Conservation (phyloP, 1,139 yeast species). For the Candida sanyaensis region DNA sequence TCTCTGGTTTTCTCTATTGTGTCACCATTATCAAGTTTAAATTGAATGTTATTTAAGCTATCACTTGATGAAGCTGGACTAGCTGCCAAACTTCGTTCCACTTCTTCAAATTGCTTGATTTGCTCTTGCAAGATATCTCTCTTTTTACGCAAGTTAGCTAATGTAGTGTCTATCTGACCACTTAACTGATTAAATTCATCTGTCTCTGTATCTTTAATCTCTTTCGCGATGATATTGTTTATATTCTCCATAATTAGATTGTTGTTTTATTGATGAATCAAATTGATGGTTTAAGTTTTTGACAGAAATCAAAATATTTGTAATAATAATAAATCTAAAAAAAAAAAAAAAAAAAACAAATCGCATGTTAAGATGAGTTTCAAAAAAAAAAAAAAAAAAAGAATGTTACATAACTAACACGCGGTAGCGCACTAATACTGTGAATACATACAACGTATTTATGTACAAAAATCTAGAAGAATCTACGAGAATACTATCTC, state of each 20-base stretch:
- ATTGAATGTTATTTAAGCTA: constrained; percentile 30
- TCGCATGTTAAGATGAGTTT: background rate
- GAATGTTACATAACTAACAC: background rate
- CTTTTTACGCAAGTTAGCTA: constrained; percentile 16
- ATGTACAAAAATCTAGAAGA: background rate
- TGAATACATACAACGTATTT: background rate
- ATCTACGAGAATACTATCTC: constrained; percentile 3
- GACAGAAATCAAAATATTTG: background rate
- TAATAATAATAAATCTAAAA: background rate
- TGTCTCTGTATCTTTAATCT: background rate
- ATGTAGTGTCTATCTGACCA: constrained; percentile 17
- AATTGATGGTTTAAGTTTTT: background rate
- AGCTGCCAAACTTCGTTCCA: constrained; percentile 10
- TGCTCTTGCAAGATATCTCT: constrained; percentile 17
- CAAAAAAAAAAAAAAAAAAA: background rate
- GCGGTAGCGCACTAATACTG: no score
- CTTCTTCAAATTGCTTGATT: constrained; percentile 11
- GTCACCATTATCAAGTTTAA: constrained; percentile 61
- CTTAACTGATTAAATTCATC: constrained; percentile 7
- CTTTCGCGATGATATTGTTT: background rate
- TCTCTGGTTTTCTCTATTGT: constrained; percentile 48
- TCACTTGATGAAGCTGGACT: constrained; percentile 4
- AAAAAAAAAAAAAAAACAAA: background rate
- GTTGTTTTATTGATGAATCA: background rate
- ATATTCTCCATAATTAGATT: background rate